These are phyloP conservation scores for Fraxinus americana DNA, from an alignment of 257 asterid genomes.

Conservation along the genomic window DNA sequence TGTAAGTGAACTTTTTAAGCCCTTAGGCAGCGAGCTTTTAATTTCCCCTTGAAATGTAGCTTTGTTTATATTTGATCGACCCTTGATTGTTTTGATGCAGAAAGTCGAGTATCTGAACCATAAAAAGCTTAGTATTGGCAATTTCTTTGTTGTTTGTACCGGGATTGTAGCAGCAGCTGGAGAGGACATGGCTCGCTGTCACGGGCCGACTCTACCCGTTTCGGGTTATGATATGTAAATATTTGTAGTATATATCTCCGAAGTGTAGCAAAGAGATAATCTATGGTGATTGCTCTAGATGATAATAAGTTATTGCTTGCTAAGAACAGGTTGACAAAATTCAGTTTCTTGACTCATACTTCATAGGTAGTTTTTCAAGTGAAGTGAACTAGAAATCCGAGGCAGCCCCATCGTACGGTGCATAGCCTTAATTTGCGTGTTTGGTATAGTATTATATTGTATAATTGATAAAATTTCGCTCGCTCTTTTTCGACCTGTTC, in stretches of 20 bases:
- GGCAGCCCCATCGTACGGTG: background rate
- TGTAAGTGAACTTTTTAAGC: background rate
- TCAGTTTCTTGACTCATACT: background rate
- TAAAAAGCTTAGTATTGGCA: constrained; percentile 4
- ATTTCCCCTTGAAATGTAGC: too few relatives aligned
- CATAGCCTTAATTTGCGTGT: background rate
- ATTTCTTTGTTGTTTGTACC: background rate
- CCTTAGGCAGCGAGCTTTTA: background rate
- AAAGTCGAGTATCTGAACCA: constrained; percentile 37
- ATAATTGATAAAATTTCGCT: too few relatives aligned
- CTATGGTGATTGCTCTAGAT: background rate
- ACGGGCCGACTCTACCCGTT: background rate
- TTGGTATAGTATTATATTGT: too few relatives aligned
- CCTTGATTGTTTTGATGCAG: constrained; percentile 39
- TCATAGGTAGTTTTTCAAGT: background rate
- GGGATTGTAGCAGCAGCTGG: background rate
- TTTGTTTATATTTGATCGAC: too few relatives aligned
- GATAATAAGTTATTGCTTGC: background rate
- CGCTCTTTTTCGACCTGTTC: too few relatives aligned
- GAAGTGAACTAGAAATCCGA: background rate
- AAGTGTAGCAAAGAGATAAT: background rate
- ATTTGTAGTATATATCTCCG: background rate
- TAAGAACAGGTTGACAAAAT: background rate
- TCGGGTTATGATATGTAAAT: background rate
- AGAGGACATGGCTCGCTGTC: background rate